phyloP scores from a whole-genome alignment of 495 filamentous ascomycete species.

The Podospora bellae-mahoneyi region DNA sequence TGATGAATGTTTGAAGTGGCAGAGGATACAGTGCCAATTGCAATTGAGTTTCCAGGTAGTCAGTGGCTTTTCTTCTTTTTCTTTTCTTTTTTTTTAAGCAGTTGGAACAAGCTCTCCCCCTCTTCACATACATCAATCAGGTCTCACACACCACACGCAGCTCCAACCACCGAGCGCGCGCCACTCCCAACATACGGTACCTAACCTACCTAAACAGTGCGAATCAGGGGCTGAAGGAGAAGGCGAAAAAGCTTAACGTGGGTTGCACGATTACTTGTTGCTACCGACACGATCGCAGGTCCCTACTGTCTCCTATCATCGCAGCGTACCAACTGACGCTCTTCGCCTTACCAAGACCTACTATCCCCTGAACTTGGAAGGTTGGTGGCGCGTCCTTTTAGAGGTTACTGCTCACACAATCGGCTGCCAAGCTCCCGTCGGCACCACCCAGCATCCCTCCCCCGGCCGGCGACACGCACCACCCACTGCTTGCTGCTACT shows the following conservation, averaged over 20 bases:
- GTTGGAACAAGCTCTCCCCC: neutral
- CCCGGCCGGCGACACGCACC: conserved; percentile 7
- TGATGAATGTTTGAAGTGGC: neutral
- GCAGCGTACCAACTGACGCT: neutral
- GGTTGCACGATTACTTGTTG: neutral
- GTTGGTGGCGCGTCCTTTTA: neutral
- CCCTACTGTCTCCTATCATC: neutral
- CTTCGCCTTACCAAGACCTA: neutral
- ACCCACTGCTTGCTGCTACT: neutral
- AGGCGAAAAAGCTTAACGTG: neutral
- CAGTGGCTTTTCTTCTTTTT: neutral
- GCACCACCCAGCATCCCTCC: conserved; percentile 2
- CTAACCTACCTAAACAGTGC: neutral
- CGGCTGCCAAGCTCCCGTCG: conserved; percentile 5
- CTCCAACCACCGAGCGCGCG: neutral
- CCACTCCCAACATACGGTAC: neutral
- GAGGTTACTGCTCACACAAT: neutral
- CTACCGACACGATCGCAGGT: neutral
- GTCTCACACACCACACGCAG: too few relatives aligned
- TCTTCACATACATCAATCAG: neutral
- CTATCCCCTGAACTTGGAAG: neutral
- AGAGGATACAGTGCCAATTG: neutral
- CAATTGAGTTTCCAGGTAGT: neutral
- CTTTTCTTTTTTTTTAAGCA: neutral
- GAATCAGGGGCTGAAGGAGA: neutral